phyloP scores from a whole-genome alignment of 495 filamentous ascomycete species.

The Schizothecium vesticola region DNA sequence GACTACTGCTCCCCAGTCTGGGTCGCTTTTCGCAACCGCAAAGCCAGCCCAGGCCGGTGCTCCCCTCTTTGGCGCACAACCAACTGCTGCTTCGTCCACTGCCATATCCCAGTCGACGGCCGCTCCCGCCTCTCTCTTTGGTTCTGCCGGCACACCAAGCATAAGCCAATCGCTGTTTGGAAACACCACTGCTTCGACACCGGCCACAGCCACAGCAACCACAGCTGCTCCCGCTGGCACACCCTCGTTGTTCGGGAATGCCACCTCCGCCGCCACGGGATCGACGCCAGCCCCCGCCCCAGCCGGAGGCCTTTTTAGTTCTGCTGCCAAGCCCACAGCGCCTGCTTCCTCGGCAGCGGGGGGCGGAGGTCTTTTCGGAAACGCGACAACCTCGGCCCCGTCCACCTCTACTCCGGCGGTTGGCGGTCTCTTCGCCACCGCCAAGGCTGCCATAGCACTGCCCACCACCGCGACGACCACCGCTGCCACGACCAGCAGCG shows the following conservation, averaged over 20 bases:
- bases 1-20: background rate
- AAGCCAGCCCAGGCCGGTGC: background rate
- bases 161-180: background rate
- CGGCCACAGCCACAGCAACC: background rate
- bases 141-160: background rate
- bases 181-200: background rate
- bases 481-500: background rate
- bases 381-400: background rate
- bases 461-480: background rate
- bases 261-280: conserved; percentile 4
- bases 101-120: background rate
- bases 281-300: background rate
- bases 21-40: background rate
- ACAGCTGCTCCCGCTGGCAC: background rate
- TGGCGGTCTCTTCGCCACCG: conserved; percentile 1
- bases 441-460: background rate
- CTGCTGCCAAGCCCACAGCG: background rate
- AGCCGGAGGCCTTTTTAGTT: background rate
- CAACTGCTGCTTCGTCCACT: background rate
- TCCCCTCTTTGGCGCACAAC: background rate
- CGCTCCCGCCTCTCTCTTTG: background rate
- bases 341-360: conserved; percentile 8
- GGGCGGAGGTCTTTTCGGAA: background rate
- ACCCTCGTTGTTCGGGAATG: background rate
- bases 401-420: background rate